Evolutionary conservation across 306 rosid species (phyloP).

Genomic region (Vigna radiata): DNA sequence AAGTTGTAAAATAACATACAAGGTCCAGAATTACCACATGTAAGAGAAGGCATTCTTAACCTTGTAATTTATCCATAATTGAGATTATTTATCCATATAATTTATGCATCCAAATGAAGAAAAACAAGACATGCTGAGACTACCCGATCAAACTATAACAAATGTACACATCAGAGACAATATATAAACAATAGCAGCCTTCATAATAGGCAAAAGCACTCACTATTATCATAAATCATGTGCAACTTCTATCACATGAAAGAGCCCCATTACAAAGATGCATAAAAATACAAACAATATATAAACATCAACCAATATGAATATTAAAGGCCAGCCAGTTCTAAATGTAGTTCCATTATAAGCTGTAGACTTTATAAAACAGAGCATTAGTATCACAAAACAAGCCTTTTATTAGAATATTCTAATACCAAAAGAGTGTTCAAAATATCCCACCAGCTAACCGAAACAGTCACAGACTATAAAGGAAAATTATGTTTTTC

Average conservation of each 20-base stretch:
- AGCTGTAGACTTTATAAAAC: conserved; percentile 12
- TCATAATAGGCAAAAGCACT: conserved; percentile 32
- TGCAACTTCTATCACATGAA: not conserved
- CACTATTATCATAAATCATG: conserved; percentile 26
- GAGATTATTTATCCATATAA: conserved; percentile 27
- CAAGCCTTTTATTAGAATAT: not conserved
- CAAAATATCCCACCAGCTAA: not conserved
- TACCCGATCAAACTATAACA: conserved; percentile 20
- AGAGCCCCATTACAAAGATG: conserved; percentile 26
- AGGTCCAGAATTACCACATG: conserved; percentile 14
- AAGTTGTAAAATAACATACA: conserved; percentile 26
- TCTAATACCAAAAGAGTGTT: not conserved
- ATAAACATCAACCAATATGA: conserved; percentile 1
- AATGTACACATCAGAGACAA: too few relatives aligned
- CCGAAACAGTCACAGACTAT: not conserved
- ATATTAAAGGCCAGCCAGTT: conserved; percentile 14
- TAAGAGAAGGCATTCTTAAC: conserved; percentile 38
- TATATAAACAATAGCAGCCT: too few relatives aligned
- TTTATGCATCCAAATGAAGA: conserved; percentile 15
- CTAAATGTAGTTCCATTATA: conserved; percentile 7
- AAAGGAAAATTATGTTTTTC: not conserved
- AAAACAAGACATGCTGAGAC: conserved; percentile 2
- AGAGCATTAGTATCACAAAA: not conserved
- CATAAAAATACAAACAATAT: conserved; percentile 1
- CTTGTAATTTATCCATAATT: conserved; percentile 23